A percentile compares a stretch with the other conserved stretches of the same genome.
These are phyloP conservation scores for Bryoerythrophyllum caledonicum DNA, from an alignment of 225 moss, liverwort and hornwort species.

Conservation along the genomic window DNA sequence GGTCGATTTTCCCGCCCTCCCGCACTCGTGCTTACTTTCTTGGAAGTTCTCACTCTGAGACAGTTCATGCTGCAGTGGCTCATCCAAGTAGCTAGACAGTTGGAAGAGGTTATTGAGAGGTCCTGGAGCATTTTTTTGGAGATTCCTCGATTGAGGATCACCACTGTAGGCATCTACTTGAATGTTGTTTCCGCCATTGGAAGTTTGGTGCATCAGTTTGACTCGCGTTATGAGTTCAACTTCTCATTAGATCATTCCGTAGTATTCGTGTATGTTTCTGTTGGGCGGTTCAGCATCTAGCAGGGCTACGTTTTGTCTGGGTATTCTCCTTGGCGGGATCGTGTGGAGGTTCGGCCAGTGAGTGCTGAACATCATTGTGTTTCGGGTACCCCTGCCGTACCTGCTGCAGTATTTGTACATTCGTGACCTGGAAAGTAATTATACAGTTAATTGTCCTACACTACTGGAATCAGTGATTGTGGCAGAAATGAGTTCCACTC, in stretches of 20 bases:
- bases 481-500: not conserved
- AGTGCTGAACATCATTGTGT: not conserved
- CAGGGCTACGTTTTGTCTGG: slow-evolving; percentile 30
- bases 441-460: slow-evolving; percentile 7
- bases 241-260: slow-evolving; percentile 25
- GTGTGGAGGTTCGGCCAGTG: slow-evolving; percentile 4
- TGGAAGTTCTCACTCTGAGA: slow-evolving; percentile 6
- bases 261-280: slow-evolving; percentile 28
- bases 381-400: not conserved
- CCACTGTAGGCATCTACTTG: slow-evolving; percentile 32
- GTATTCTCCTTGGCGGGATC: slow-evolving; percentile 21
- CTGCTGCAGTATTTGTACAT: slow-evolving; percentile 38
- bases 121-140: slow-evolving; percentile 32
- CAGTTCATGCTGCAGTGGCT: slow-evolving; percentile 1
- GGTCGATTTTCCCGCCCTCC: slow-evolving; percentile 5
- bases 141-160: slow-evolving; percentile 32
- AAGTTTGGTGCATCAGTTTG: slow-evolving; percentile 30
- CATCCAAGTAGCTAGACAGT: slow-evolving; percentile 13
- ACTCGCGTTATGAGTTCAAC: slow-evolving; percentile 16
- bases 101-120: slow-evolving; percentile 6
- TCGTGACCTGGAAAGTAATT: slow-evolving; percentile 27
- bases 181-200: slow-evolving; percentile 29
- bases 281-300: slow-evolving; percentile 17
- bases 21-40: not conserved
- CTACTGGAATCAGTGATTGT: slow-evolving; percentile 23